Evolutionary conservation across 192 early-diverging fungal species (phyloP).

Genomic region (Coemansia biformis): DNA sequence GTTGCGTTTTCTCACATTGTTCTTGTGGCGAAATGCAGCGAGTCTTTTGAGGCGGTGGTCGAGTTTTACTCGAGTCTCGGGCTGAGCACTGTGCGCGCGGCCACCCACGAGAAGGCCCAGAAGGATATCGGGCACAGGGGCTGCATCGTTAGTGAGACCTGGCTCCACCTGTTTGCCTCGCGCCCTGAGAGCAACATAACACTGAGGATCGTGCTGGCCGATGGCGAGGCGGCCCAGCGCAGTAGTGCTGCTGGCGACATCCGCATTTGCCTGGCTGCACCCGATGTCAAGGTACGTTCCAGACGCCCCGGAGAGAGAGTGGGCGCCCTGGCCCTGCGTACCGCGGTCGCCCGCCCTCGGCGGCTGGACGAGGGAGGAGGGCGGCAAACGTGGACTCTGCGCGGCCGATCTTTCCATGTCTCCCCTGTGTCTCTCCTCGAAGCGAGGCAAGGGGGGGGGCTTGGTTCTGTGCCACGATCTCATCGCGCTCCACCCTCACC

Average conservation of each 20-base stretch:
- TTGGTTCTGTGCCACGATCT: no score
- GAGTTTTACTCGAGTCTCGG: conserved; percentile 58
- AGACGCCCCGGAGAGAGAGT: no score
- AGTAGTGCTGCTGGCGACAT: conserved; percentile 13
- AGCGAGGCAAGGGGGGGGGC: no score
- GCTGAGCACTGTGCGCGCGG: conserved; percentile 48
- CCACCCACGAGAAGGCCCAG: conserved; percentile 24
- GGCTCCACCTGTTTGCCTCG: conserved; percentile 58
- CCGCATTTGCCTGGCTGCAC: conserved; percentile 24
- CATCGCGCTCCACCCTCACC: no score
- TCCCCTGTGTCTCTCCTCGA: no score
- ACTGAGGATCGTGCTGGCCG: conserved; percentile 36
- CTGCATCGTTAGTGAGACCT: conserved; percentile 33
- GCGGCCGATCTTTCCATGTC: no score
- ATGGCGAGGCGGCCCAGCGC: conserved; percentile 1
- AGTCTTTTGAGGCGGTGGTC: conserved; percentile 34
- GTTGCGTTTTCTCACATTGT: conserved; percentile 46
- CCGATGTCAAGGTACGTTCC: conserved; percentile 26
- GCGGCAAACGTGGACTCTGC: no score
- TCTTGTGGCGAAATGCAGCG: conserved; percentile 23
- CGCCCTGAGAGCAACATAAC: conserved; percentile 31
- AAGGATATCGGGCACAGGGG: conserved; percentile 30
- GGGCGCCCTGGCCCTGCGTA: no score
- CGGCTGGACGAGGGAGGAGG: no score
- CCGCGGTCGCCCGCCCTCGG: no score